These are phyloP conservation scores for Microdochium bolleyi DNA, from an alignment of 2,329 filamentous ascomycete species.

Conservation along the genomic window DNA sequence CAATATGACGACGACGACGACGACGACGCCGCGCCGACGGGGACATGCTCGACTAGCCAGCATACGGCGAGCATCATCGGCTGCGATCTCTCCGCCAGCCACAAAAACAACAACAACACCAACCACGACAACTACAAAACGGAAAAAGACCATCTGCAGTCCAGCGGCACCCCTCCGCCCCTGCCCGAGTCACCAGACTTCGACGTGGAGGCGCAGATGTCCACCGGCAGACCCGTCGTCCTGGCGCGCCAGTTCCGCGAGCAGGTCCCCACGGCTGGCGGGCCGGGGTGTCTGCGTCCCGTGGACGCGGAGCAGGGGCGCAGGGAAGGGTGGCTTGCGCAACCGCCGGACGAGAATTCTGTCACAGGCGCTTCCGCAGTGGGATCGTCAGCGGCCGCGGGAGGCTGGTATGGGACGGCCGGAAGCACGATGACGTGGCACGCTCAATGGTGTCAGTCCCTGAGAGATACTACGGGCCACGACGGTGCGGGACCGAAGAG, in stretches of 20 bases:
- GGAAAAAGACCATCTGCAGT: no score
- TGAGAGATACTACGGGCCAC: neutral
- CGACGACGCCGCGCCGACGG: neutral
- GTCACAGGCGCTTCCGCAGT: no score
- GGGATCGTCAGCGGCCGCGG: no score
- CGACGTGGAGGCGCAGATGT: slow-evolving; percentile 4
- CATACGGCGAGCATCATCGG: no score
- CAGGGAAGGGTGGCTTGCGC: neutral
- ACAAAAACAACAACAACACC: no score
- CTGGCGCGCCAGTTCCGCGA: neutral
- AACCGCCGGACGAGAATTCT: no score
- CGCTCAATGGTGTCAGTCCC: neutral
- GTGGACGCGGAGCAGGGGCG: neutral
- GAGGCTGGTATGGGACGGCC: neutral
- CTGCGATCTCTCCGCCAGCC: no score
- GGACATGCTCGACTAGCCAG: no score
- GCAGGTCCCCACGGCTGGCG: neutral
- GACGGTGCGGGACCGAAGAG: neutral
- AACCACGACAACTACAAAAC: no score
- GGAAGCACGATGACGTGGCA: neutral
- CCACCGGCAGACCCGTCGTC: neutral
- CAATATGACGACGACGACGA: no score
- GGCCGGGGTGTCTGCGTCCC: neutral
- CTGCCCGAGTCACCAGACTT: neutral
- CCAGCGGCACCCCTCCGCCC: neutral